phyloP scores from a whole-genome alignment of 306 rosid genomes.

The Vachellia pachyceras region DNA sequence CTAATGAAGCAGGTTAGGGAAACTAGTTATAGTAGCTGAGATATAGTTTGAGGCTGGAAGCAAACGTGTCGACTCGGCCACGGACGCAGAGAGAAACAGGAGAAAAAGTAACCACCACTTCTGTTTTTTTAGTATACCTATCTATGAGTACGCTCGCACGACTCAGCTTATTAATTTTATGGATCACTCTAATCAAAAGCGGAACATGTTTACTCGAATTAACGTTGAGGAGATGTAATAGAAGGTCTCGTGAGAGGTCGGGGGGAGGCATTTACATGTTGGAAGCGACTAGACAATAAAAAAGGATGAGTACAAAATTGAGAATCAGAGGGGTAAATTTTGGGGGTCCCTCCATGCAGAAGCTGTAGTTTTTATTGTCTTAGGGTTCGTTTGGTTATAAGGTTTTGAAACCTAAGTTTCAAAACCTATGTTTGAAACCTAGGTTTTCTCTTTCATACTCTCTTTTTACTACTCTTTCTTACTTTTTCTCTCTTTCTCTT shows the following conservation, averaged over 20 bases:
- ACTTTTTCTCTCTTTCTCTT: too few species aligned
- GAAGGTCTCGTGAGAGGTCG: constrained; percentile 1
- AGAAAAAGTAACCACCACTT: not conserved
- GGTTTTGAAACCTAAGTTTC: too few species aligned
- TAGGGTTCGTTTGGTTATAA: too few species aligned
- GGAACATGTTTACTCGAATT: not conserved
- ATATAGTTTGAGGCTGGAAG: not conserved
- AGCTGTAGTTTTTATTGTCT: not conserved
- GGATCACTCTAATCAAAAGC: not conserved
- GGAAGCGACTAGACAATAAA: constrained; percentile 53
- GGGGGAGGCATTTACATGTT: constrained; percentile 67
- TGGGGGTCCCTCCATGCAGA: constrained; percentile 51
- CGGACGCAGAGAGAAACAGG: not conserved
- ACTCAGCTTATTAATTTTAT: not conserved
- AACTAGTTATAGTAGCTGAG: not conserved
- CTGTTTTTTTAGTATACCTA: not conserved
- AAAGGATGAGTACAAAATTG: constrained; percentile 20
- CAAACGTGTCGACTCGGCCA: not conserved
- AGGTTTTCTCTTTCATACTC: too few species aligned
- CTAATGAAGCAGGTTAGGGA: constrained; percentile 4
- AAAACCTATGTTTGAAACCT: too few species aligned
- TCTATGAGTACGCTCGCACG: not conserved
- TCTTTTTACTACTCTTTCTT: too few species aligned
- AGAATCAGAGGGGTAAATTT: constrained; percentile 29
- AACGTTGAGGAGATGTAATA: constrained; percentile 23